Evolutionary conservation across 192 early-diverging fungal genomes (phyloP).

Genomic region (Coemansia sp.): DNA sequence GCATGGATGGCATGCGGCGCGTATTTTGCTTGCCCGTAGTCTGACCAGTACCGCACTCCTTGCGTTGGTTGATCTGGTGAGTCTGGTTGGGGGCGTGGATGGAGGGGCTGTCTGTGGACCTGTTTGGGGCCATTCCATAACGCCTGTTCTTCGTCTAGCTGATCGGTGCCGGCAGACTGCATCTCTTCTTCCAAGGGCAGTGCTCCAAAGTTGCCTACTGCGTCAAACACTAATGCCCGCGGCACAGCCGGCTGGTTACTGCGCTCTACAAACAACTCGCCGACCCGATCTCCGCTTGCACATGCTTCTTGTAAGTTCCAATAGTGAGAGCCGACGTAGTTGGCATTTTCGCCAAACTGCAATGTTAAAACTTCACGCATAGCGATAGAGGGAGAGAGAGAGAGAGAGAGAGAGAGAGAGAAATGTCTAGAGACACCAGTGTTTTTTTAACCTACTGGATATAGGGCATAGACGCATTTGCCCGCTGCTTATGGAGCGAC

Average conservation of each 20-base stretch:
- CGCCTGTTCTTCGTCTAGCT: slow-evolving; percentile 11
- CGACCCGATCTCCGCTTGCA: slow-evolving; percentile 56
- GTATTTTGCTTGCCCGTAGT: slow-evolving; percentile 72
- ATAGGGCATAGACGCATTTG: background rate
- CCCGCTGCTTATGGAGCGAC: too few relatives aligned
- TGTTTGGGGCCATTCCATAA: slow-evolving; percentile 34
- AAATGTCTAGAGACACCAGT: too few relatives aligned
- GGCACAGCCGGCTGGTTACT: slow-evolving; percentile 66
- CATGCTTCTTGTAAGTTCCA: slow-evolving; percentile 69
- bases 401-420: too few relatives aligned
- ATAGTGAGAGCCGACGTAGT: slow-evolving; percentile 87
- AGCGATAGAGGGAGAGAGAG: too few relatives aligned
- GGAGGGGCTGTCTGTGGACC: slow-evolving; percentile 25
- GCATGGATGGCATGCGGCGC: slow-evolving; percentile 62
- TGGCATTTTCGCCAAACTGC: slow-evolving; percentile 83
- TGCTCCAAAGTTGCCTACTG: slow-evolving; percentile 60
- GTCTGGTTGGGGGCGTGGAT: background rate
- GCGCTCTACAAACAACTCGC: slow-evolving; percentile 48
- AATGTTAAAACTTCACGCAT: slow-evolving; percentile 92
- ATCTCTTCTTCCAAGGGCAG: slow-evolving; percentile 12
- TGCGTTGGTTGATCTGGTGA: background rate
- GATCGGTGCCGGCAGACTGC: slow-evolving; percentile 14
- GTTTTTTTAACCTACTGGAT: background rate
- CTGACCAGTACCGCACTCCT: slow-evolving; percentile 64
- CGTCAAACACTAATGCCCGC: slow-evolving; percentile 75